Percentiles rank a stretch among this genome's conserved stretches.
Evolutionary conservation across 345 rosid genomes (phyloP).

Genomic region (Citrus medica): DNA sequence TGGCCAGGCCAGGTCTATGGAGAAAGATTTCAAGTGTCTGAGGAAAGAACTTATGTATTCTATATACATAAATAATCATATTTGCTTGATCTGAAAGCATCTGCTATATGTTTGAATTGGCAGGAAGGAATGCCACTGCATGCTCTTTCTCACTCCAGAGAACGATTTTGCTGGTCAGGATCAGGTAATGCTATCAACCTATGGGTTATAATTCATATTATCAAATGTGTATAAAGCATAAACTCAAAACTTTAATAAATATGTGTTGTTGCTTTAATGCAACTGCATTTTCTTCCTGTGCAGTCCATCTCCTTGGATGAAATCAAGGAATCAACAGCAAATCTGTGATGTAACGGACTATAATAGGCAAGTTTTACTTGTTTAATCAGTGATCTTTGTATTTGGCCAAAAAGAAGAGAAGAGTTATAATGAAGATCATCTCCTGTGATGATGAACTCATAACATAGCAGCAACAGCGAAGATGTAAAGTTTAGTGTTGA

Average conservation of each 20-base stretch:
- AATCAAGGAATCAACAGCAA: slow-evolving; percentile 61
- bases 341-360: slow-evolving; percentile 33
- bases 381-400: slow-evolving; percentile 9
- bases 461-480: slow-evolving; percentile 55
- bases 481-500: slow-evolving; percentile 31
- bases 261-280: not conserved
- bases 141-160: slow-evolving; percentile 96
- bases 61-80: not conserved
- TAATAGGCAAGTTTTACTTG: slow-evolving; percentile 6
- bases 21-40: not conserved
- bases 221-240: not conserved
- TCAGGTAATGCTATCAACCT: slow-evolving; percentile 47
- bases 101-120: slow-evolving; percentile 2
- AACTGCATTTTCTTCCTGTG: slow-evolving; percentile 15
- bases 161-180: slow-evolving; percentile 94
- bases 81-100: not conserved
- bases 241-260: not conserved
- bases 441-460: slow-evolving; percentile 68
- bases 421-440: slow-evolving; percentile 37
- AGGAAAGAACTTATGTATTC: not conserved
- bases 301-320: slow-evolving; percentile 71
- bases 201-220: not conserved
- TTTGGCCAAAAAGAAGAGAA: slow-evolving; percentile 3
- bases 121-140: slow-evolving; percentile 99
- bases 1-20: not conserved